Evolutionary conservation across 2,329 filamentous ascomycete genomes (phyloP).

Genomic region (Trichoderma harzianum): DNA sequence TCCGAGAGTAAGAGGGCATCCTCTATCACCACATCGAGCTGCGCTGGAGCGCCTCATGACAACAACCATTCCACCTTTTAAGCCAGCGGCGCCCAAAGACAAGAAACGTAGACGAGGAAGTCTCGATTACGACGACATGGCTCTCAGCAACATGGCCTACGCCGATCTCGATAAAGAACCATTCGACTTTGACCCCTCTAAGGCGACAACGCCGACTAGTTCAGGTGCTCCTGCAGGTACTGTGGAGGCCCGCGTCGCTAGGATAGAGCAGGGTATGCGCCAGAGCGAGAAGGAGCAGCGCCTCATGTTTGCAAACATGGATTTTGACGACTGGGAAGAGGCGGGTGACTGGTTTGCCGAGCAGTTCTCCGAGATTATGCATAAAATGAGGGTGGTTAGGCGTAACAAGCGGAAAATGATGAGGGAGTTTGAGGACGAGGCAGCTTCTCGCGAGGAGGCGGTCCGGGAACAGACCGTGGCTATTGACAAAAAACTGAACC

Average conservation of each 20-base stretch:
- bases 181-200: constrained; percentile 56
- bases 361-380: constrained; percentile 50
- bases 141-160: constrained; percentile 53
- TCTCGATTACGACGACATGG: constrained; percentile 56
- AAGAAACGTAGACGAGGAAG: constrained; percentile 43
- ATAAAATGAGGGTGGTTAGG: constrained; percentile 46
- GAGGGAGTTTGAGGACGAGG: constrained; percentile 52
- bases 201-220: constrained; percentile 38
- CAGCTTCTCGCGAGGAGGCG: constrained; percentile 51
- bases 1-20: constrained; percentile 25
- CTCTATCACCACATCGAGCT: constrained; percentile 20
- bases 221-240: constrained; percentile 37
- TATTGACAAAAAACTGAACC: constrained; percentile 53
- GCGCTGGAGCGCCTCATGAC: constrained; percentile 27
- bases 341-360: constrained; percentile 59
- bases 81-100: constrained; percentile 22
- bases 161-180: constrained; percentile 47
- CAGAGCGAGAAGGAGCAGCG: constrained; percentile 46
- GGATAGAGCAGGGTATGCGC: constrained; percentile 48
- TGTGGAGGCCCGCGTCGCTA: constrained; percentile 44
- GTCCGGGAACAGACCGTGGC: constrained; percentile 51
- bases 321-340: constrained; percentile 56
- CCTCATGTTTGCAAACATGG: constrained; percentile 51
- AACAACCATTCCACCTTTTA: constrained; percentile 20
- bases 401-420: constrained; percentile 49